These are phyloP conservation scores for Fusarium chlamydosporum DNA, from an alignment of 2,329 filamentous ascomycete species.

Conservation along the genomic window DNA sequence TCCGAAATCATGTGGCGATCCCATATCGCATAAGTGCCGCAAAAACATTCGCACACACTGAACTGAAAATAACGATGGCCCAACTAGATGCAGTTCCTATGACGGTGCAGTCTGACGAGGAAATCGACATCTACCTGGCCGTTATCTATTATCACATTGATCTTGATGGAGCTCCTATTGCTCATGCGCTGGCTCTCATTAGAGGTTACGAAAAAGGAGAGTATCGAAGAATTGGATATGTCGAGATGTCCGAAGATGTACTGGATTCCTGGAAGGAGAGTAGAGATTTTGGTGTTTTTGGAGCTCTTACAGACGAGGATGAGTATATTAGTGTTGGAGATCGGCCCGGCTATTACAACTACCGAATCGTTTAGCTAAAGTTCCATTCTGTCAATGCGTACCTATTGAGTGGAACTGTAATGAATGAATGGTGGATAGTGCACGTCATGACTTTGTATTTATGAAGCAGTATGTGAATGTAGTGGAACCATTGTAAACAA, in stretches of 20 bases:
- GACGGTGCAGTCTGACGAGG: slow-evolving; percentile 1
- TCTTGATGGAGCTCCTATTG: not conserved
- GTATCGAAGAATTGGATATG: slow-evolving; percentile 34
- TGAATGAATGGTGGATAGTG: slow-evolving; percentile 1
- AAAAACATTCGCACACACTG: not conserved
- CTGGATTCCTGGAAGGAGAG: slow-evolving; percentile 11
- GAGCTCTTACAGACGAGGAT: slow-evolving; percentile 15
- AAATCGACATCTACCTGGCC: slow-evolving; percentile 26
- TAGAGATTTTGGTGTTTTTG: slow-evolving; percentile 33
- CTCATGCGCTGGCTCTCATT: slow-evolving; percentile 25
- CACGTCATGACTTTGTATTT: not conserved
- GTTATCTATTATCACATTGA: slow-evolving; percentile 23
- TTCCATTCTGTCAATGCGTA: slow-evolving; percentile 2
- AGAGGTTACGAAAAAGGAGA: slow-evolving; percentile 31
- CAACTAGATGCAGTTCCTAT: slow-evolving; percentile 22
- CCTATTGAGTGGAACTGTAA: not conserved
- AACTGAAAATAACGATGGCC: not conserved
- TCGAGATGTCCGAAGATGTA: slow-evolving; percentile 5
- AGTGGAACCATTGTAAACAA: not conserved
- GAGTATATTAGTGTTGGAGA: slow-evolving; percentile 28
- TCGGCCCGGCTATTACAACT: slow-evolving; percentile 23
- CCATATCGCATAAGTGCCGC: not conserved
- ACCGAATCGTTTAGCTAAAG: slow-evolving; percentile 29
- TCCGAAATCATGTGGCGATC: slow-evolving; percentile 15
- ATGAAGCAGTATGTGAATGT: not conserved